Evolutionary conservation across 1,284 basidiomycete species (phyloP).

Genomic region (Ceratobasidium sp.): DNA sequence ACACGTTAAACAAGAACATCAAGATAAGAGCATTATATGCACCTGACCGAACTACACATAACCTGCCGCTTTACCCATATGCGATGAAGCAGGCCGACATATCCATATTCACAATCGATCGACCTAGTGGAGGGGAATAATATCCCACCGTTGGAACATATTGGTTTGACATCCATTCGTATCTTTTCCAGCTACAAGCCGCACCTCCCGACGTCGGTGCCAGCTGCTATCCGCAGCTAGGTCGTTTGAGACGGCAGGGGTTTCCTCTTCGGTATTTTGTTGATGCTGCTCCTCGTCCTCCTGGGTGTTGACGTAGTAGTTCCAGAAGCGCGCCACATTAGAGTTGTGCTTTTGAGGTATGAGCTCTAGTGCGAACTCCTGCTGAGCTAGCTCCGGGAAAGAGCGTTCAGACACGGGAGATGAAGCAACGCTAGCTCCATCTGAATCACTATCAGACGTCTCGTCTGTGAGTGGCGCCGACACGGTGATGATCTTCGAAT

Average conservation of each 20-base stretch:
- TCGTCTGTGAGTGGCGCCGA: not conserved
- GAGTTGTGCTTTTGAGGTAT: not conserved
- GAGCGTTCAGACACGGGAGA: not conserved
- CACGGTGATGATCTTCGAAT: not conserved
- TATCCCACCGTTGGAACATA: constrained; percentile 2
- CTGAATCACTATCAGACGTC: constrained; percentile 3
- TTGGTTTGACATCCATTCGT: not conserved
- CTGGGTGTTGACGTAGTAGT: not conserved
- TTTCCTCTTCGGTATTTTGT: not conserved
- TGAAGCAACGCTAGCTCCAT: not conserved
- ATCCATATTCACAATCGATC: too few species aligned
- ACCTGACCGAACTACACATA: too few species aligned
- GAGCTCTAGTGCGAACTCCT: not conserved
- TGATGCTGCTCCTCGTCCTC: constrained; percentile 7
- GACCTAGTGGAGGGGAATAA: not conserved
- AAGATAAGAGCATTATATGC: too few species aligned
- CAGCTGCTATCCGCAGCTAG: not conserved
- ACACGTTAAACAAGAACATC: too few species aligned
- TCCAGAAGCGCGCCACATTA: constrained; percentile 2
- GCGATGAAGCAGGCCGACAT: too few species aligned
- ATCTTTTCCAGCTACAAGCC: not conserved
- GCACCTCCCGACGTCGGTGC: not conserved
- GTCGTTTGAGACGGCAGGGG: not conserved
- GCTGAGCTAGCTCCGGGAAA: not conserved
- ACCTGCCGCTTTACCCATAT: too few species aligned